A percentile compares a stretch with the other conserved stretches of the same genome.
These are phyloP conservation scores for Millerozyma acaciae DNA, from an alignment of 805 yeast genomes.

Conservation along the genomic window DNA sequence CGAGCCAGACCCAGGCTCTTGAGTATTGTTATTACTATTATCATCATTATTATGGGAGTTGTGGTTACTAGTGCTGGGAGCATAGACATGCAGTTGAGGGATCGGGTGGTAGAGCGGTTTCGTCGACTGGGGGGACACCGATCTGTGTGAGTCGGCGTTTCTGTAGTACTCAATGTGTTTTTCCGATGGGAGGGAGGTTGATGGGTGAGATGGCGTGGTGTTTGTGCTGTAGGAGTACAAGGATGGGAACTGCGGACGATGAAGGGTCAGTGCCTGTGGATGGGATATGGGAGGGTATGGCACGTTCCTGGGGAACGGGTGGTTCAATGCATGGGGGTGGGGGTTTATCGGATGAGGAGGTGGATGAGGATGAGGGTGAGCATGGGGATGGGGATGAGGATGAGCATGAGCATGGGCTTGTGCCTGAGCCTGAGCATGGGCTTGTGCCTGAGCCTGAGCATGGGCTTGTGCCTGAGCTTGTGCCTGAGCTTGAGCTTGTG, in stretches of 20 bases:
- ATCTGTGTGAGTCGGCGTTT: neutral
- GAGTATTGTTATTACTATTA: no score
- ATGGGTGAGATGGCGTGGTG: neutral
- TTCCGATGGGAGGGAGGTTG: neutral
- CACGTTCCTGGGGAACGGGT: no score
- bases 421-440: neutral
- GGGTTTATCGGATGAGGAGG: no score
- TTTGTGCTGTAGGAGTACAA: no score
- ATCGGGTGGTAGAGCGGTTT: neutral
- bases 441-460: neutral
- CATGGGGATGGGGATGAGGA: slow-evolving; percentile 1
- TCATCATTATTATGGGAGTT: neutral
- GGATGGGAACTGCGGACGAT: neutral
- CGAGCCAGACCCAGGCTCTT: no score
- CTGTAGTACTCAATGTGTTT: neutral
- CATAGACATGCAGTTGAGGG: neutral
- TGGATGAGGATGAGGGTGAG: no score
- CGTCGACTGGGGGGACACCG: slow-evolving; percentile 1
- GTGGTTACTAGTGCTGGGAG: neutral
- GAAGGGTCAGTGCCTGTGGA: no score
- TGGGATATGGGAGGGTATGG: no score
- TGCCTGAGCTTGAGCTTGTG: neutral
- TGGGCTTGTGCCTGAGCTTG: slow-evolving; percentile 1
- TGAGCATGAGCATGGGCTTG: slow-evolving; percentile 1
- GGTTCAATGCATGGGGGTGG: no score